A percentile compares a stretch with the other conserved stretches of the same genome.
Conservation (phyloP, 805 yeast genomes). For the Metschnikowia lochheadii region DNA sequence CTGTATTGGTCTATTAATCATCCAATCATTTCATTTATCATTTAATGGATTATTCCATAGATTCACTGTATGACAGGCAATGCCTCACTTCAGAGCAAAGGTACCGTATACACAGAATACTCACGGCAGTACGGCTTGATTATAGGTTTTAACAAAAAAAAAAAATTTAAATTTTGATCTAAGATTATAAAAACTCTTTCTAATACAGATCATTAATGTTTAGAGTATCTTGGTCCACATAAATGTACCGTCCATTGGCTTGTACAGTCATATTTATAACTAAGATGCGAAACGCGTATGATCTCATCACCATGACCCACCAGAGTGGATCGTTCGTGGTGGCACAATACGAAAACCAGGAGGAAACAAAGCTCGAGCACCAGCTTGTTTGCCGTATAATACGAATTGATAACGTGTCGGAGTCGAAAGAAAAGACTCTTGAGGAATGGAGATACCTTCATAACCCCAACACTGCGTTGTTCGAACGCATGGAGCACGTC, state of each 20-base stretch:
- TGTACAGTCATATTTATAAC: neutral
- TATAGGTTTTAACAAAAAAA: too few relatives aligned
- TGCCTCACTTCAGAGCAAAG: too few relatives aligned
- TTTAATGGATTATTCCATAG: too few relatives aligned
- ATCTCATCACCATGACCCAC: constrained; percentile 1
- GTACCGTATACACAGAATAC: too few relatives aligned
- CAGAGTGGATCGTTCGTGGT: constrained; percentile 7
- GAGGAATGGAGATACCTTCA: constrained; percentile 50
- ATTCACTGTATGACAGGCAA: too few relatives aligned
- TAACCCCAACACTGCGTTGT: constrained; percentile 58
- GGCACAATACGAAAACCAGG: neutral
- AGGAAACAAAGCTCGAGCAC: constrained; percentile 8
- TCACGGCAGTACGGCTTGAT: too few relatives aligned
- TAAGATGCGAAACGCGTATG: neutral
- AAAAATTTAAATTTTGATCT: too few relatives aligned
- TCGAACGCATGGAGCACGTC: constrained; percentile 48
- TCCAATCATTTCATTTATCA: too few relatives aligned
- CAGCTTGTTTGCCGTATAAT: constrained; percentile 50
- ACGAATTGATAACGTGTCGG: constrained; percentile 50
- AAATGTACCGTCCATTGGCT: neutral
- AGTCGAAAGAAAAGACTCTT: constrained; percentile 47
- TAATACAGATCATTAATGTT: neutral
- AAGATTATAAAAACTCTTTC: too few relatives aligned
- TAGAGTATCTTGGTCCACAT: neutral
- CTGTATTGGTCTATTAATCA: too few relatives aligned